Percentiles rank a stretch among this genome's conserved stretches.
Conservation (phyloP, 78 protist genomes). For the Dictyostelium purpureum region DNA sequence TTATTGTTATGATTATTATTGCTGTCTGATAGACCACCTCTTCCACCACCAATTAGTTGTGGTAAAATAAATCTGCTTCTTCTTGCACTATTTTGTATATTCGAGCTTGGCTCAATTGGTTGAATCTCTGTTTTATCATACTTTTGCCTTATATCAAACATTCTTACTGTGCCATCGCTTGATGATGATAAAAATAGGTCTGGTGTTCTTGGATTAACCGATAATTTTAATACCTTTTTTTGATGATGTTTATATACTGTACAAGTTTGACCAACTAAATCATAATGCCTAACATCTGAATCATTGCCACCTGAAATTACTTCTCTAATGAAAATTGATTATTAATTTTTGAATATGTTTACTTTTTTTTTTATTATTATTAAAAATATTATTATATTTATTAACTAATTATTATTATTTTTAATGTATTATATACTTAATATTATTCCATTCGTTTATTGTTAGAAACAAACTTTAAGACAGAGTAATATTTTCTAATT, state of each 20-base stretch:
- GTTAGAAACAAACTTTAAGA: too few species aligned
- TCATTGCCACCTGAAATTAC: constrained; percentile 79
- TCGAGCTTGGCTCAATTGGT: neutral
- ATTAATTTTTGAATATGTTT: neutral
- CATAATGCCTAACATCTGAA: constrained; percentile 69
- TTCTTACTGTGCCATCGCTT: constrained; percentile 75
- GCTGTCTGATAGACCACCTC: neutral
- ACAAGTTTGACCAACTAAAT: constrained; percentile 14
- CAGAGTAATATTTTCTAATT: too few species aligned
- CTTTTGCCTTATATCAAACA: constrained; percentile 51
- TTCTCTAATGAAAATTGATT: constrained; percentile 19
- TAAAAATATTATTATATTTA: too few species aligned
- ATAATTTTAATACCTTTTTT: constrained; percentile 56
- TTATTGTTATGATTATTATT: neutral
- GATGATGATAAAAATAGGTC: constrained; percentile 43
- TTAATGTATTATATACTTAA: neutral
- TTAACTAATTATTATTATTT: too few species aligned
- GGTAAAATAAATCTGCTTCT: neutral
- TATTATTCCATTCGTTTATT: too few species aligned
- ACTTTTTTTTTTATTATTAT: too few species aligned
- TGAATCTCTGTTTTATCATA: constrained; percentile 22
- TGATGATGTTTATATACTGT: constrained; percentile 73
- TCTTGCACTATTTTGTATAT: neutral
- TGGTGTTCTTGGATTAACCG: constrained; percentile 36
- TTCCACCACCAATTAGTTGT: constrained; percentile 47